These are phyloP conservation scores for Neurospora sp. DNA, from an alignment of 495 filamentous ascomycete genomes.

Conservation along the genomic window DNA sequence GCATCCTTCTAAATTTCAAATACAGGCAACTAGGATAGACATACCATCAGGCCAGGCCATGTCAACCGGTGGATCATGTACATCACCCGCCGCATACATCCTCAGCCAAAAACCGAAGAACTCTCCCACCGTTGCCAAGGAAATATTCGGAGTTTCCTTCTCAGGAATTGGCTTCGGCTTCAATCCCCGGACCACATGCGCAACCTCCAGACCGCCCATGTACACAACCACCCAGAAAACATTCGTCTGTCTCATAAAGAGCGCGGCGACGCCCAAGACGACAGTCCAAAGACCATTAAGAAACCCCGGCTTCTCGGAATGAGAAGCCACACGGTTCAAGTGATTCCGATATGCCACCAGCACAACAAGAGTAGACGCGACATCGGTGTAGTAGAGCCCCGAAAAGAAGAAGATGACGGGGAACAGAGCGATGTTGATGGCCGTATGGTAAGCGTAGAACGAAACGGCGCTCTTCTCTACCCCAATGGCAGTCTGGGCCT, in stretches of 20 bases:
- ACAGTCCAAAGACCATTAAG: constrained; percentile 34
- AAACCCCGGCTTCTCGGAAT: constrained; percentile 11
- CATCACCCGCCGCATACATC: constrained; percentile 38
- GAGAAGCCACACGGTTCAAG: constrained; percentile 27
- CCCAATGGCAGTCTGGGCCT: constrained; percentile 7
- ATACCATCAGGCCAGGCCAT: constrained; percentile 49
- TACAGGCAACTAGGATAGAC: neutral
- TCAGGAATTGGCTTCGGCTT: constrained; percentile 13
- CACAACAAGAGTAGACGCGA: constrained; percentile 57
- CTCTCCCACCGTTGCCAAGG: constrained; percentile 7
- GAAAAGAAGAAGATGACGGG: constrained; percentile 94
- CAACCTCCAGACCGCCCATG: constrained; percentile 63
- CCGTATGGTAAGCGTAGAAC: constrained; percentile 43
- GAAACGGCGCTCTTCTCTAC: constrained; percentile 8
- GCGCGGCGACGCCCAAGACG: constrained; percentile 47
- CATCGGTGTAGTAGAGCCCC: constrained; percentile 87
- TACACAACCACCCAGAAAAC: constrained; percentile 91
- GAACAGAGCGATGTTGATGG: constrained; percentile 75
- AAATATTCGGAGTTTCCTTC: constrained; percentile 10
- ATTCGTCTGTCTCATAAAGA: constrained; percentile 86
- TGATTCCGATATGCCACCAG: constrained; percentile 57
- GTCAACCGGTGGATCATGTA: constrained; percentile 56
- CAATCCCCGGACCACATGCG: constrained; percentile 37
- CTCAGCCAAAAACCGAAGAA: constrained; percentile 20
- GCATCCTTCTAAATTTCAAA: neutral